phyloP scores from a whole-genome alignment of 129 eudicot species.

The Escallonia herrerae region DNA sequence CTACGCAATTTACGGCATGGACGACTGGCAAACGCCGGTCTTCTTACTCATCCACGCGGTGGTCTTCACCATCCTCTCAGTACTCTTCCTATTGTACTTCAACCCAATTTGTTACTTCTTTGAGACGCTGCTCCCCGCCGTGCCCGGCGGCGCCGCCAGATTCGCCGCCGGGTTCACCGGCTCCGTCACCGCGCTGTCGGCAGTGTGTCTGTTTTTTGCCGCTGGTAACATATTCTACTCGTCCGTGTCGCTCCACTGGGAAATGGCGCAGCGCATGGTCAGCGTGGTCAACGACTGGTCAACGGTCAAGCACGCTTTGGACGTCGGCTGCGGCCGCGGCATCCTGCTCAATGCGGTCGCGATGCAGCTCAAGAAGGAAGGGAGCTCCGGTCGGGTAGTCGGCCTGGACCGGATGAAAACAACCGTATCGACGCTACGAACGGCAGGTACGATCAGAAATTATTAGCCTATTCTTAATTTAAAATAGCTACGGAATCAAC shows the following conservation, averaged over 20 bases:
- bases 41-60: slow-evolving; percentile 62
- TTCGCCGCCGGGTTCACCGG: slow-evolving; percentile 83
- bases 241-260: slow-evolving; percentile 74
- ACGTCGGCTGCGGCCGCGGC: slow-evolving; percentile 93
- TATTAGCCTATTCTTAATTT: too few relatives aligned
- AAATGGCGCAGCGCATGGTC: slow-evolving; percentile 77
- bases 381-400: slow-evolving; percentile 78
- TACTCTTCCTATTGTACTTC: slow-evolving; percentile 56
- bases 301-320: slow-evolving; percentile 61
- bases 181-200: slow-evolving; percentile 73
- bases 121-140: slow-evolving; percentile 30
- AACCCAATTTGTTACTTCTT: slow-evolving; percentile 42
- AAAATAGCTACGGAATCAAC: too few relatives aligned
- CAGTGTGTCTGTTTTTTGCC: slow-evolving; percentile 72
- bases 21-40: slow-evolving; percentile 71
- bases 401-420: slow-evolving; percentile 49
- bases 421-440: slow-evolving; percentile 46
- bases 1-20: slow-evolving; percentile 84
- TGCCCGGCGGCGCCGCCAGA: slow-evolving; percentile 48
- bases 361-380: slow-evolving; percentile 69
- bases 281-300: slow-evolving; percentile 73
- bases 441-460: slow-evolving; percentile 25
- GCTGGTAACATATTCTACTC: slow-evolving; percentile 77
- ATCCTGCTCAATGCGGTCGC: slow-evolving; percentile 88
- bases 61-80: slow-evolving; percentile 44